Evolutionary conservation across 2,329 filamentous ascomycete species (phyloP), one percentile per base, ranked within the genome.

Genomic region (Cordyceps pruinosa): DNA sequence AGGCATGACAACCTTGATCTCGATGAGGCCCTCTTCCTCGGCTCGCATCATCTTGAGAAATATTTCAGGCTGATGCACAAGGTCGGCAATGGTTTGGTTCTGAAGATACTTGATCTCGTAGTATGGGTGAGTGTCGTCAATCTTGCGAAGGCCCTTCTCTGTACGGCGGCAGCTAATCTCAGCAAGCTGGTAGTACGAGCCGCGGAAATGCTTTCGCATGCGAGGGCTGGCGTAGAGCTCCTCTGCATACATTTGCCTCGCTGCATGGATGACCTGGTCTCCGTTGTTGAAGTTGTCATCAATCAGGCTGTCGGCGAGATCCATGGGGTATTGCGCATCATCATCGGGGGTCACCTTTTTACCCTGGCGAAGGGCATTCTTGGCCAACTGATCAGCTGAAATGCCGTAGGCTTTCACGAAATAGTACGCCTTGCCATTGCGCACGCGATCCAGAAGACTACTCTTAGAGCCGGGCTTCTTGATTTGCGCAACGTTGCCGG

Each of bases 21-120:
- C 90, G 15, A 99, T 82, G 1, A 99, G 77, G 2, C 93, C 92
- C 69, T 99, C 94, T 66, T 94, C 88, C 70, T 99, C 94, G 2
- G 94, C 94, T 70, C 91, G 95, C 71, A 97, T 85, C 94, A 99
- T 99, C 73, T 95, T 93, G 57, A 99, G 76, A 69, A 94, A 99
- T 26, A 96, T 78, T 62, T 97, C 92, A 1, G 94, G 94, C 54
- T 89, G 86, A 53, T 85, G 84, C 3, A 90, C 88, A 59, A 97
- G 82, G 63, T 94, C 88, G 42, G 78, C 77, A 60, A 97, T 88
- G 8, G 89, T 89, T 71, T 97, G 92, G 65, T 94, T 91, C 62
- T 90, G 85, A 21, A 99, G 79, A 65, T 99, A 99, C 72, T 99
- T 96, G 76, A 99, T 90, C 71, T 97, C 94, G 69, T 97, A 97